Evolutionary conservation across 2,329 filamentous ascomycete species (phyloP), one percentile per base, ranked within the genome.

Genomic region (Nothophaeocryptopus gaeumannii): DNA sequence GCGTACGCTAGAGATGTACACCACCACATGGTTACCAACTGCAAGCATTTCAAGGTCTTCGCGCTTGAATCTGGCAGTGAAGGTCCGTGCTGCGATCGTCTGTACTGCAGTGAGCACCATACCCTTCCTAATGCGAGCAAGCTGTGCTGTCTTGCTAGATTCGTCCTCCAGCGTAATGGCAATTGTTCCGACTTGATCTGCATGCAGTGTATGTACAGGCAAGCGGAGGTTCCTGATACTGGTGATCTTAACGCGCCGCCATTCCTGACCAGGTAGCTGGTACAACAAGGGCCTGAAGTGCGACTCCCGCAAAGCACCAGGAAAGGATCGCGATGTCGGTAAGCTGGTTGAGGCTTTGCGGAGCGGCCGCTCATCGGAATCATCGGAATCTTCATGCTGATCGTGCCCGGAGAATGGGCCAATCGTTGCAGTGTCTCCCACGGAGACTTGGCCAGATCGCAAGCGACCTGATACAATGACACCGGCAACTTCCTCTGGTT

Each of bases 141-240:
- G 63, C 5, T 55, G 67, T 31, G 66, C 63, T 33, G 20, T 46
- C 3, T 60, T 52, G 20, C 56, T 56, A 33, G 55, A n/a, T n/a
- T 50, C 40, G 12, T 60, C 58, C 8, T 86, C 60, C 14, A 70
- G 78, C 2, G 86, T 78, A 43, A 97, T 75, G 0, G 91, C 92
- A 46, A 99, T 80, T 0, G 91, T 96, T 1, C 92, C 93, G 5
- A 92, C 90, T 70, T 99, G 92, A 8, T 89, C 89, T 12, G 84
- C 78, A 43, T 84, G 78, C 7, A 97, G 77, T 0, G 79, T 82
- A 39, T 83, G 82, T 0, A 96, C 90, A 0, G 92, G 89, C 2
- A 96, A 75, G 5, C 92, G 83, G 8, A 99, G 75, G 60, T 96
- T 95, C 15, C 92, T 85, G 37, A 96, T 84, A 60, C 91, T 97